Evolutionary conservation across 176 grass and related monocot species (phyloP).

Genomic region (Lolium perenne): DNA sequence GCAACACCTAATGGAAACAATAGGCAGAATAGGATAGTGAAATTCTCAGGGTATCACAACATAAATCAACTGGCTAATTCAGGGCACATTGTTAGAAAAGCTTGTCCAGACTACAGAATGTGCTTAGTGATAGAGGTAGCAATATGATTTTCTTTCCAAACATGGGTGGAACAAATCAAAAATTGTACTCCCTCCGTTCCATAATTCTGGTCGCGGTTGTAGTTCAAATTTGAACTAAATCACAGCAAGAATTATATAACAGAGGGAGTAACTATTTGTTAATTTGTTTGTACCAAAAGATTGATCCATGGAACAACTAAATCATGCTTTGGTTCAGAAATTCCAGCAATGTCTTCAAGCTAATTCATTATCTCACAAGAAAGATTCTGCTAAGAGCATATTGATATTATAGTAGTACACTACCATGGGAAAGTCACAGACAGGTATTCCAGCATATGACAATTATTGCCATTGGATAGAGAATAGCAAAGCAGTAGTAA

Average conservation of each 20-base stretch:
- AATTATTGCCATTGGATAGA: conserved; percentile 26
- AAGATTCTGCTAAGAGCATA: neutral
- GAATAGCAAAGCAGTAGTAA: neutral
- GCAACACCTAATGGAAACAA: neutral
- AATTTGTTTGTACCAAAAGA: conserved; percentile 3
- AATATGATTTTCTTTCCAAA: neutral
- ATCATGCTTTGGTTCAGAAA: neutral
- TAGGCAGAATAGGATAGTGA: conserved; percentile 15
- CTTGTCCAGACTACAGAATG: neutral
- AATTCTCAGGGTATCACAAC: neutral
- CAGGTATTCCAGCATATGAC: conserved; percentile 33
- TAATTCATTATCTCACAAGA: neutral
- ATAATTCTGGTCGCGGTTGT: too few species aligned
- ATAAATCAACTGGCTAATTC: neutral
- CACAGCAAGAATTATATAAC: too few species aligned
- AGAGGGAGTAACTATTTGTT: neutral
- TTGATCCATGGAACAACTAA: neutral
- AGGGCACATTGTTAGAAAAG: neutral
- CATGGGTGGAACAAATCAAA: neutral
- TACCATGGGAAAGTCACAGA: neutral
- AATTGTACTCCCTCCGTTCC: too few species aligned
- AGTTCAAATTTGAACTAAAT: too few species aligned
- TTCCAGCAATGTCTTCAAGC: neutral
- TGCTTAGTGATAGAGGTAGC: conserved; percentile 5
- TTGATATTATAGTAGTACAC: neutral